These are phyloP conservation scores for Lachancea cidri DNA, from an alignment of 805 yeast genomes.

Conservation along the genomic window DNA sequence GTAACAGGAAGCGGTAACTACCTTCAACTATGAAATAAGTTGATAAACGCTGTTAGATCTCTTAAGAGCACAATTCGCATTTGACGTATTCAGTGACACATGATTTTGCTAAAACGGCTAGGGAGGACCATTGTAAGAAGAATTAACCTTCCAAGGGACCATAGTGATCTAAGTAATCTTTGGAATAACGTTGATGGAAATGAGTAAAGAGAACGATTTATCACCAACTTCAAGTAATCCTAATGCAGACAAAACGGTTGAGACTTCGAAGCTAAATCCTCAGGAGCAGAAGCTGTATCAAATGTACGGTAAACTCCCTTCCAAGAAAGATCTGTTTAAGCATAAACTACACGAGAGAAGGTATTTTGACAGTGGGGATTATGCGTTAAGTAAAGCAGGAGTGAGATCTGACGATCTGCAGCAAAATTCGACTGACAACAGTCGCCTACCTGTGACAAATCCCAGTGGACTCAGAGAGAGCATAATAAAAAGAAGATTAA, in stretches of 20 bases:
- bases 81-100: no score
- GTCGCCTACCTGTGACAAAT: conserved; percentile 32
- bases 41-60: no score
- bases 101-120: no score
- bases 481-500: conserved; percentile 32
- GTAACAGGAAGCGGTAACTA: no score
- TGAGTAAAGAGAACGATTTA: conserved; percentile 7
- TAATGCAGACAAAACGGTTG: conserved; percentile 25
- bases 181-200: background rate
- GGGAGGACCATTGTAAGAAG: no score
- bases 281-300: conserved; percentile 76
- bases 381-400: conserved; percentile 77
- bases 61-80: no score
- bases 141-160: no score
- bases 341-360: conserved; percentile 81
- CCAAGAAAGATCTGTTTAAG: conserved; percentile 68
- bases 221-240: conserved; percentile 9
- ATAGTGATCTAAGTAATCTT: no score
- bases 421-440: conserved; percentile 20
- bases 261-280: conserved; percentile 56
- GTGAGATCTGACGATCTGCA: conserved; percentile 29
- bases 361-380: conserved; percentile 92
- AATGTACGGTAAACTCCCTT: conserved; percentile 82
- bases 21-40: no score
- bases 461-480: conserved; percentile 34